Evolutionary conservation across 495 filamentous ascomycete species (phyloP).

Genomic region (Parmelia sp.): DNA sequence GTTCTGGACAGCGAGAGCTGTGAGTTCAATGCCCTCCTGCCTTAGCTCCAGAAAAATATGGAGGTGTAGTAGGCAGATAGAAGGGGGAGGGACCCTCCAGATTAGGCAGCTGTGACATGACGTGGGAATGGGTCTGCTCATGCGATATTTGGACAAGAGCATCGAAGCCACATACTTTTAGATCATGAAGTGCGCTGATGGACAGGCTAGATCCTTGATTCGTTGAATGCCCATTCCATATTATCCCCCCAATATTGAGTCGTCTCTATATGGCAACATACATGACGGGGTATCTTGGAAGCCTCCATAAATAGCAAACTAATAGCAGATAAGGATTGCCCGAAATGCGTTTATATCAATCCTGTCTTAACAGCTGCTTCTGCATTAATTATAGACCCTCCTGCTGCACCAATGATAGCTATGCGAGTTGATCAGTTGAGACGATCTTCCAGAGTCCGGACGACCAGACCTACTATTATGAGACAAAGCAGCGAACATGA

Average conservation of each 20-base stretch:
- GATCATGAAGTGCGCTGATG: background rate
- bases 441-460: background rate
- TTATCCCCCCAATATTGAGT: background rate
- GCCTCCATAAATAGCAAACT: background rate
- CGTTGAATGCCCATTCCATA: background rate
- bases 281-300: slow-evolving; percentile 3
- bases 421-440: slow-evolving; percentile 18
- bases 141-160: background rate
- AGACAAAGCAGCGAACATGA: slow-evolving; percentile 74
- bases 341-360: slow-evolving; percentile 48
- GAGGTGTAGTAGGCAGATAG: no score
- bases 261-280: background rate
- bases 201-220: background rate
- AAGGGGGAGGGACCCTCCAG: background rate
- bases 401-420: slow-evolving; percentile 90
- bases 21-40: no score
- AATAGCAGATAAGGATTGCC: no score
- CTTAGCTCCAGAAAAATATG: no score
- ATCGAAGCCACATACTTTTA: background rate
- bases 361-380: slow-evolving; percentile 90
- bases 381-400: slow-evolving; percentile 88
- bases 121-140: background rate
- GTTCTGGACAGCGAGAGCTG: no score
- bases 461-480: slow-evolving; percentile 70
- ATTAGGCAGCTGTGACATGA: background rate